Evolutionary conservation across 768 basidiomycete genomes (phyloP), one percentile per base, ranked within the genome.

Genomic region (Macrolepiota fuliginosa): DNA sequence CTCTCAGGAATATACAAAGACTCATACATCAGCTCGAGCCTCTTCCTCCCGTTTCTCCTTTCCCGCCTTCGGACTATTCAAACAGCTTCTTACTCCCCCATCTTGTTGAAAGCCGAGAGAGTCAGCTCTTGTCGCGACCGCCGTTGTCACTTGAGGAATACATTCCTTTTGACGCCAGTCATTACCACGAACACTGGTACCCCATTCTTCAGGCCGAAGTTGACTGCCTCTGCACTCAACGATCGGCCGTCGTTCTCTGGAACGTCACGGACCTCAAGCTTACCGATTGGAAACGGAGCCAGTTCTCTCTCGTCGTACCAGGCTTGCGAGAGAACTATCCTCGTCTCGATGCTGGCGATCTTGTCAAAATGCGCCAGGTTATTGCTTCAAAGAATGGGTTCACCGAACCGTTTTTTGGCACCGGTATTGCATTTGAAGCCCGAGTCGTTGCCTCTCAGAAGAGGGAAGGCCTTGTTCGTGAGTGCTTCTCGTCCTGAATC

Each of bases 1-100:
- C 79, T 70, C 73, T 83, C 62, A 75, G 75, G 74, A 77, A 79
- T 63, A 78, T 83, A 35, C 81, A 83, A 74, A 78, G 71, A 62
- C 74, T 76, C 70, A 66, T 73, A 49, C 79, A 82, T 67, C 69
- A 69, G 22, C 72, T 83, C 56, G 68, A 73, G 39, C 74, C 77
- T 62, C 71, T 81, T 27, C 75, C 78, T 10, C 73, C 81, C 58
- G 65, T 78, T 66, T 72, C 78, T 64, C 57, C 75, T 37, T 82
- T 81, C 67, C 82, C 81, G 32, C 64, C 76, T 61, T 46, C 71
- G 58, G 65, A 73, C 11, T 83, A 81, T 73, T 69, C 76, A 64
- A 69, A 74, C 64, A 72, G 71, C 47, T 82, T 78, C 64, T 71
- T 81, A 61, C 70, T 74, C 46, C 73, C 76, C 53, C 67, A 71